phyloP scores from a whole-genome alignment of 2,329 filamentous ascomycete genomes.

The Penicillium sp. region DNA sequence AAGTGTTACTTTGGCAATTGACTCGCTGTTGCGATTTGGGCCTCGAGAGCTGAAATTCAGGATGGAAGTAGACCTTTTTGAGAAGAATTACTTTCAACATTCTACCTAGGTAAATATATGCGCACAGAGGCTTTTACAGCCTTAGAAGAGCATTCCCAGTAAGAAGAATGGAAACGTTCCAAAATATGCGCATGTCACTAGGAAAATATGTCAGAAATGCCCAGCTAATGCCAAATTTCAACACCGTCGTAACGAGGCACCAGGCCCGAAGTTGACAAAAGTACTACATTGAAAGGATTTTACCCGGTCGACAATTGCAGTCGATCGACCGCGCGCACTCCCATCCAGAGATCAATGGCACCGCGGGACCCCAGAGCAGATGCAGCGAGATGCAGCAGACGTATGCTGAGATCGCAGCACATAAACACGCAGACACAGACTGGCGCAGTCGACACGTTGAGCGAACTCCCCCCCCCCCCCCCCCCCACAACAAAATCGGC shows the following conservation, averaged over 20 bases:
- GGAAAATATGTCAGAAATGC: not conserved
- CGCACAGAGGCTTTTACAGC: too few species aligned
- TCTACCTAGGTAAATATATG: too few species aligned
- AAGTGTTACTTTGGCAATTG: too few species aligned
- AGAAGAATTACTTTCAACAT: too few species aligned
- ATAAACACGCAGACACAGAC: not conserved
- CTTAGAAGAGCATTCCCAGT: too few species aligned
- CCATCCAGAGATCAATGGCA: not conserved
- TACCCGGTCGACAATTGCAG: not conserved
- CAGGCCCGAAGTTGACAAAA: not conserved
- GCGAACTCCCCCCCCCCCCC: too few species aligned
- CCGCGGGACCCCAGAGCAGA: not conserved
- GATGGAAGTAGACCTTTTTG: too few species aligned
- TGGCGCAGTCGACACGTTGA: not conserved
- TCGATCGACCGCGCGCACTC: not conserved
- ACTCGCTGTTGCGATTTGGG: too few species aligned
- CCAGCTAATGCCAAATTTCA: not conserved
- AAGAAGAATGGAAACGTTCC: too few species aligned
- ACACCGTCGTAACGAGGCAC: not conserved
- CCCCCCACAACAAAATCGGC: too few species aligned
- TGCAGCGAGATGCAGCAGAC: not conserved
- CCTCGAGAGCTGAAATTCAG: too few species aligned
- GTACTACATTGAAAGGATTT: not conserved
- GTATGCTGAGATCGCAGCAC: not conserved
- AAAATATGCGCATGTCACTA: not conserved